These are phyloP conservation scores for Chenopodium suecicum DNA, from an alignment of 148 eudicot species.

Conservation along the genomic window DNA sequence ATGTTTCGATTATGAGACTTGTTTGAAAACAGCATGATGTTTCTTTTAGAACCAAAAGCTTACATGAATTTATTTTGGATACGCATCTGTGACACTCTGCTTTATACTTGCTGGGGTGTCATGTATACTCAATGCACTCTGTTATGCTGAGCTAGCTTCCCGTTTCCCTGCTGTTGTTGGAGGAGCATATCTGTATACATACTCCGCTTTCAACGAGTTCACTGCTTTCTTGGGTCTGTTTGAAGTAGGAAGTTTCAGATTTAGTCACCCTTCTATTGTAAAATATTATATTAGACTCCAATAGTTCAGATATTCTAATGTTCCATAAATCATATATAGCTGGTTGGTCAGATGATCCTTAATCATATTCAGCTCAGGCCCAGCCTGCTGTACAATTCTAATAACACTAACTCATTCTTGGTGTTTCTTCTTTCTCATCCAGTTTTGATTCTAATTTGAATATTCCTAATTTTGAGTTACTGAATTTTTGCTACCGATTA, in stretches of 20 bases:
- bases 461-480: neutral
- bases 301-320: too few relatives aligned
- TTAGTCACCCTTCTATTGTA: too few relatives aligned
- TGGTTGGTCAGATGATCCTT: neutral
- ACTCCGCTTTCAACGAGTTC: conserved; percentile 94
- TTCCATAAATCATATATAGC: too few relatives aligned
- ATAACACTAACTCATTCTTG: neutral
- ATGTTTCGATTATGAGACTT: neutral
- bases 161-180: conserved; percentile 98
- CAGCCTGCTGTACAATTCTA: too few relatives aligned
- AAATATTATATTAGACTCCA: too few relatives aligned
- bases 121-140: conserved; percentile 89
- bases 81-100: conserved; percentile 90
- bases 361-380: neutral
- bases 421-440: neutral
- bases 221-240: conserved; percentile 90
- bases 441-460: too few relatives aligned
- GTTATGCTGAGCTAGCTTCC: conserved; percentile 93
- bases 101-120: conserved; percentile 87
- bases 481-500: neutral
- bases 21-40: neutral
- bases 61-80: neutral
- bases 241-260: neutral
- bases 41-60: conserved; percentile 2
- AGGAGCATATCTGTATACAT: conserved; percentile 90